These are phyloP conservation scores for Heimioporus sp. DNA, from an alignment of 768 basidiomycete genomes.

Conservation along the genomic window DNA sequence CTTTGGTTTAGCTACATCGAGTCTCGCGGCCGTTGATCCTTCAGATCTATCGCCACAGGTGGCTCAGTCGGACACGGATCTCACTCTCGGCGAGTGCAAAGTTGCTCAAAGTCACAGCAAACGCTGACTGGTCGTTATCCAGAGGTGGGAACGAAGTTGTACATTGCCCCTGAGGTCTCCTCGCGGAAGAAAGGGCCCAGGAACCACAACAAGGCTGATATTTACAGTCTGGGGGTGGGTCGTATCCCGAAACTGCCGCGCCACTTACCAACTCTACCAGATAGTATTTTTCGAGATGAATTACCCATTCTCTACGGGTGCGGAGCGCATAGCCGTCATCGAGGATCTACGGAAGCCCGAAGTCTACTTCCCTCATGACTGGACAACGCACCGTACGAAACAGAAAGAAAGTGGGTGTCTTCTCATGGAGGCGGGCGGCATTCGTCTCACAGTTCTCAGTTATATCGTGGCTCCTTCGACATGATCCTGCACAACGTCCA, in stretches of 20 bases:
- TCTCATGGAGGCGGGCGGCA: neutral
- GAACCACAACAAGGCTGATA: constrained; percentile 86
- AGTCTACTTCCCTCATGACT: constrained; percentile 74
- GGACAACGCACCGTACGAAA: constrained; percentile 58
- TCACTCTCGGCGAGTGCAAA: constrained; percentile 61
- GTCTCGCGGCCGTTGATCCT: constrained; percentile 74
- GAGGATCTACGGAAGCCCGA: constrained; percentile 71
- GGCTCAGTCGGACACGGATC: constrained; percentile 53
- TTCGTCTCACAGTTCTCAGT: constrained; percentile 41
- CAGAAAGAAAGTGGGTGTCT: constrained; percentile 67
- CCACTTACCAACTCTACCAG: constrained; percentile 36
- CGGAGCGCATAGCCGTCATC: constrained; percentile 82
- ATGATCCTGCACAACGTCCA: constrained; percentile 76
- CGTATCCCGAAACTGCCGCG: neutral
- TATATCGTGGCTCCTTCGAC: constrained; percentile 77
- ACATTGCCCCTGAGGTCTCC: constrained; percentile 91
- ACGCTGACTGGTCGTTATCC: neutral
- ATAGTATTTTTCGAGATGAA: constrained; percentile 99
- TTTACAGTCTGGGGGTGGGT: constrained; percentile 90
- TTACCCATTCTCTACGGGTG: constrained; percentile 73
- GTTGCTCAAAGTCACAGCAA: neutral
- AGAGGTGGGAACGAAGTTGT: constrained; percentile 90
- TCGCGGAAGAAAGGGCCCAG: constrained; percentile 58
- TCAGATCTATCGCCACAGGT: constrained; percentile 56
- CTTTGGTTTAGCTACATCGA: constrained; percentile 88